Evolutionary conservation across 164 flowering plant species (phyloP).

Genomic region (Magnolia kwangsiensis): DNA sequence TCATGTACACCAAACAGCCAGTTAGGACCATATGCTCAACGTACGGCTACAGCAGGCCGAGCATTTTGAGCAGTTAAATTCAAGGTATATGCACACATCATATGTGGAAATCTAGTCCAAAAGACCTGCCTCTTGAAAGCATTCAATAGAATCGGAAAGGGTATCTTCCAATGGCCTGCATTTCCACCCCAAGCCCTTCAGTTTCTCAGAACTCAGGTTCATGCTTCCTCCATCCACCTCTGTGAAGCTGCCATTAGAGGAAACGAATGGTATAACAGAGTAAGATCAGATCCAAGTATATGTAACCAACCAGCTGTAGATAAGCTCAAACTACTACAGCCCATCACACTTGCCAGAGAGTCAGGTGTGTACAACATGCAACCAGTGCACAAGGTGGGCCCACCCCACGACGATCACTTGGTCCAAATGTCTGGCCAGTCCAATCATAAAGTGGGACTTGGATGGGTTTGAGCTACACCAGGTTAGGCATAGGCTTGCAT

Average conservation of each 20-base stretch:
- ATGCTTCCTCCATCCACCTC: not conserved
- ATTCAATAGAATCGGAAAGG: conserved; percentile 31
- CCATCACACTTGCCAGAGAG: not conserved
- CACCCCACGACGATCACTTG: no score
- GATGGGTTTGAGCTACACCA: no score
- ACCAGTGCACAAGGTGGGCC: not conserved
- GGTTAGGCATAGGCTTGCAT: not conserved
- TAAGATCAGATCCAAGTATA: not conserved
- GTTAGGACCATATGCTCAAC: not conserved
- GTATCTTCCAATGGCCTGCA: conserved; percentile 44
- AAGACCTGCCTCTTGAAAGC: conserved; percentile 30
- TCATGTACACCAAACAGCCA: not conserved
- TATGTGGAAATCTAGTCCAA: conserved; percentile 8
- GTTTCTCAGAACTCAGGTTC: conserved; percentile 17
- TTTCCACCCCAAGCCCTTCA: conserved; percentile 43
- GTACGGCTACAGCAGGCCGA: not conserved
- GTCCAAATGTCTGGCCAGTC: no score
- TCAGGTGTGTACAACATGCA: not conserved
- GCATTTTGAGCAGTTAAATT: not conserved
- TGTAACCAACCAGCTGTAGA: not conserved
- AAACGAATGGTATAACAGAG: not conserved
- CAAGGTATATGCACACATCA: not conserved
- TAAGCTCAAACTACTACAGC: not conserved
- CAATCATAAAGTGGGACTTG: no score
- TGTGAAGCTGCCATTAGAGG: not conserved